Base-by-base conservation (phyloP, 1,284 basidiomycete species). In the Caloboletus inedulis region DNA sequence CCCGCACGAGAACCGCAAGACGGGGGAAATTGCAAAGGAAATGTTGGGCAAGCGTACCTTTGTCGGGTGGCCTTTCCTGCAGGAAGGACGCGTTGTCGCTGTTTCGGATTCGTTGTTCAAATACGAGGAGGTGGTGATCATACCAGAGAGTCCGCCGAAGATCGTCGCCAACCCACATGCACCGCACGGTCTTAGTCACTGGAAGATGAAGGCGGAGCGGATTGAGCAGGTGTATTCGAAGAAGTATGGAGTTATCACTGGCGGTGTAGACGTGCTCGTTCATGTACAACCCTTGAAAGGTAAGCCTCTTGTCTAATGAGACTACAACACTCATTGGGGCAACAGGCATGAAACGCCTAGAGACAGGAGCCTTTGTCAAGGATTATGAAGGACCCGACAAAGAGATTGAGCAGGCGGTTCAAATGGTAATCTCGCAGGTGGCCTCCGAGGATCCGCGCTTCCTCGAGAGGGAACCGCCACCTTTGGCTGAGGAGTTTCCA, bases 21-120 rank as follows among this genome's bases (percentile, higher is more conserved):
- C 82, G 10, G 83, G 88, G 63, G 85, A 89, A 9, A 73, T 98
- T 27, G 95, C 94, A 7, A 72, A 76, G 45, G 77, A 80, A 61
- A 79, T 93, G 75, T 74, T 96, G 46, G 91, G 89, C 19, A 77
- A 87, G 63, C 81, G 89, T 41, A 86, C 84, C 0, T 98, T 89
- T 69, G 77, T 89, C 55, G 84, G 85, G 31, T 99, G 96, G 94
- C 97, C 97, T 0, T 99, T 95, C 77, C 74, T 99, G 43, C 87
- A 89, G 61, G 97, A 99, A 71, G 96, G 91, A 3, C 75, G 87
- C 60, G 92, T 98, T 2, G 84, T 87, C 1, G 90, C 85, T 19
- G 79, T 99, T 13, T 95, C 93, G 6, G 94, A 99, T 69, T 81
- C 85, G 44, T 70, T 91, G 59, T 94, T 94, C 82, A 89, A 83